These are phyloP conservation scores for Simmondsia chinensis DNA, from an alignment of 148 eudicot species.

Conservation along the genomic window DNA sequence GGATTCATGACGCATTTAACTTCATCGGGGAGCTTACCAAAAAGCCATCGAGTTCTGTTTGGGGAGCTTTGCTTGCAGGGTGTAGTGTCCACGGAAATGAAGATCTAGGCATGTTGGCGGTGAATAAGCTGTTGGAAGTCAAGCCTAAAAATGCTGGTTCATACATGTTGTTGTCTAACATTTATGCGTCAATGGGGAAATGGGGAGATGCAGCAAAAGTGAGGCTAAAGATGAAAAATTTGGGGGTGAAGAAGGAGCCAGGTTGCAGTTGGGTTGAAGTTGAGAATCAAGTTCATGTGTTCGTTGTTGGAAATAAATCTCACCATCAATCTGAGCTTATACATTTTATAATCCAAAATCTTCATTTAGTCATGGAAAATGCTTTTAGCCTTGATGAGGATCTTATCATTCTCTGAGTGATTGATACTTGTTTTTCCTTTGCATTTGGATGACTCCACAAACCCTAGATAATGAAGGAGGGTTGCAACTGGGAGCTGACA, in stretches of 20 bases:
- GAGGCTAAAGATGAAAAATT: conserved; percentile 13
- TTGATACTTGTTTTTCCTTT: too few species aligned
- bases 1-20: conserved; percentile 24
- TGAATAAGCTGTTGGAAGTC: conserved; percentile 1
- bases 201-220: conserved; percentile 13
- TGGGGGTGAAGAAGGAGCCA: conserved; percentile 11
- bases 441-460: too few species aligned
- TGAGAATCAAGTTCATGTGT: conserved; percentile 12
- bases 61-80: conserved; percentile 4
- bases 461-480: too few species aligned
- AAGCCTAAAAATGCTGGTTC: conserved; percentile 13
- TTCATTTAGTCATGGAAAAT: conserved; percentile 12
- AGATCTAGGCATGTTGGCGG: neutral
- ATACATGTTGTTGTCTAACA: conserved; percentile 12
- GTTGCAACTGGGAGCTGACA: too few species aligned
- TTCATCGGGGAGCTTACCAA: conserved; percentile 11
- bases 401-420: too few species aligned
- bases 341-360: conserved; percentile 4
- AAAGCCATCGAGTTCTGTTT: conserved; percentile 4
- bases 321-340: conserved; percentile 2
- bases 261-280: conserved; percentile 17
- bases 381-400: too few species aligned
- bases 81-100: conserved; percentile 3
- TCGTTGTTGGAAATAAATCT: conserved; percentile 14
- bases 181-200: conserved; percentile 16